These are phyloP conservation scores for Chrysoporthe austroafricana DNA, from an alignment of 2,329 filamentous ascomycete genomes.

Conservation along the genomic window DNA sequence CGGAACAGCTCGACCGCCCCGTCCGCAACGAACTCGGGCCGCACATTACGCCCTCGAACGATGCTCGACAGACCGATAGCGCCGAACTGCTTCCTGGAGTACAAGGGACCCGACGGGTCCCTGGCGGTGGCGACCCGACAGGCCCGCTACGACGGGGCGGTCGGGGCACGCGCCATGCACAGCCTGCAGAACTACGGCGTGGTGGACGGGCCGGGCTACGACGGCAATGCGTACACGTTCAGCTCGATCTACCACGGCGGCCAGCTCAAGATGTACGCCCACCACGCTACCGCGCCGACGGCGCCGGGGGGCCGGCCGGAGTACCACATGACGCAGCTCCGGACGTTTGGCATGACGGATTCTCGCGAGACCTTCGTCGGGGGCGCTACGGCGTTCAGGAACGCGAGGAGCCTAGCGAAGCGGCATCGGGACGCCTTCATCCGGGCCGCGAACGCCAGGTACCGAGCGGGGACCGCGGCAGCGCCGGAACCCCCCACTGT, in stretches of 20 bases:
- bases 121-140: slow-evolving; percentile 39
- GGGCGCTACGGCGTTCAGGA: slow-evolving; percentile 45
- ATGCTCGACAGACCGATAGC: slow-evolving; percentile 36
- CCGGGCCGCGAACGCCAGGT: slow-evolving; percentile 35
- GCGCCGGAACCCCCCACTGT: background rate
- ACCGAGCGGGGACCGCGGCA: background rate
- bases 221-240: background rate
- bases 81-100: slow-evolving; percentile 48
- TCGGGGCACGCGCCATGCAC: background rate
- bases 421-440: slow-evolving; percentile 43
- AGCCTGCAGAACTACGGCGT: slow-evolving; percentile 19
- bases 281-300: slow-evolving; percentile 40
- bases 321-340: slow-evolving; percentile 47
- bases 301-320: slow-evolving; percentile 38
- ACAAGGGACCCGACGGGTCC: slow-evolving; percentile 41
- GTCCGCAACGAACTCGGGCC: slow-evolving; percentile 33
- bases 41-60: slow-evolving; percentile 41
- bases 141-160: slow-evolving; percentile 35
- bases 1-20: slow-evolving; percentile 16
- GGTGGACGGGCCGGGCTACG: slow-evolving; percentile 28
- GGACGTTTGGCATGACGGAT: slow-evolving; percentile 35
- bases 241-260: slow-evolving; percentile 30
- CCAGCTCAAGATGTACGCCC: slow-evolving; percentile 43
- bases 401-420: slow-evolving; percentile 44
- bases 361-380: slow-evolving; percentile 37